Conservation (phyloP, 2,329 filamentous ascomycete species). For the Bimuria novae-zelandiae region DNA sequence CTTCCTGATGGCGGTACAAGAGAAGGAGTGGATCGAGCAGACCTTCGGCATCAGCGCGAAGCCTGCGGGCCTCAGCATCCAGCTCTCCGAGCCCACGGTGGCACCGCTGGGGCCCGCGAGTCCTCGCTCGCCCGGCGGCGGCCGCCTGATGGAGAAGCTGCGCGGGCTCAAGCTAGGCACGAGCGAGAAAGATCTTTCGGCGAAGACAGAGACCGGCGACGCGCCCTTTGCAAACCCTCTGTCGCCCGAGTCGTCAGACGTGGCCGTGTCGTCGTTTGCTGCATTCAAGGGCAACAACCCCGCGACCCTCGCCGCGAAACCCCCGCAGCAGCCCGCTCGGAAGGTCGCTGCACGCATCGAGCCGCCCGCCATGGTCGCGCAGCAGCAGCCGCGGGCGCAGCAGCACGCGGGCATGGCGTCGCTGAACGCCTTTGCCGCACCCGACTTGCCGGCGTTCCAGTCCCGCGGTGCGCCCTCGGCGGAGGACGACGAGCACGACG, state of each 20-base stretch:
- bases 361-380: slow-evolving; percentile 46
- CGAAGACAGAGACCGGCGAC: slow-evolving; percentile 40
- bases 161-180: slow-evolving; percentile 79
- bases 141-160: slow-evolving; percentile 76
- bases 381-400: slow-evolving; percentile 50
- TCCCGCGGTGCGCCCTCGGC: slow-evolving; percentile 38
- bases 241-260: slow-evolving; percentile 66
- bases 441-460: slow-evolving; percentile 32
- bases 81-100: slow-evolving; percentile 40
- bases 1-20: slow-evolving; percentile 79
- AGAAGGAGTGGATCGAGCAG: slow-evolving; percentile 82
- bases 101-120: slow-evolving; percentile 62
- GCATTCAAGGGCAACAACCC: slow-evolving; percentile 58
- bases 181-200: slow-evolving; percentile 66
- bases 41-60: slow-evolving; percentile 70
- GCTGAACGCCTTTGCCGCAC: slow-evolving; percentile 50
- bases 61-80: slow-evolving; percentile 46
- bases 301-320: slow-evolving; percentile 48
- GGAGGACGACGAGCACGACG: slow-evolving; percentile 66
- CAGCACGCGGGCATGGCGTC: slow-evolving; percentile 49
- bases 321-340: slow-evolving; percentile 42
- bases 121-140: slow-evolving; percentile 65
- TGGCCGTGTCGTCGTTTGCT: slow-evolving; percentile 65
- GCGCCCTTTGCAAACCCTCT: slow-evolving; percentile 53
- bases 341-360: slow-evolving; percentile 40